phyloP scores from a whole-genome alignment of 352 stramenopile genomes.

The Vaucheria bursata region DNA sequence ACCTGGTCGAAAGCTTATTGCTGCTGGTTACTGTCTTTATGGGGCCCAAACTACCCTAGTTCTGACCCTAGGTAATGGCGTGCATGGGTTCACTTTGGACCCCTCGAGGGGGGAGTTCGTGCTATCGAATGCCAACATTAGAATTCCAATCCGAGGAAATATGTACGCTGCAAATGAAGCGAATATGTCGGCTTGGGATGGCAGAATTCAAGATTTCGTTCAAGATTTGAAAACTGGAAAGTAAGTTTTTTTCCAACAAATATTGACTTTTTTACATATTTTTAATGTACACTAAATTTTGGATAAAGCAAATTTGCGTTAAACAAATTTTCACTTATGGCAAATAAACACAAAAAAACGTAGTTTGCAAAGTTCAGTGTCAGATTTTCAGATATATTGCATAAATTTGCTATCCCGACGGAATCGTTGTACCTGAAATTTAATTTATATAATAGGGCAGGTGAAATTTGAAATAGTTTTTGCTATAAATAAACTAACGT shows the following conservation, averaged over 20 bases:
- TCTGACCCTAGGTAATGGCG: conserved; percentile 74
- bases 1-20: conserved; percentile 81
- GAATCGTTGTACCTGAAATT: too few species aligned
- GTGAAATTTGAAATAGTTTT: too few species aligned
- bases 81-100: conserved; percentile 83
- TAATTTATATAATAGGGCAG: too few species aligned
- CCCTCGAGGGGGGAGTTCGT: conserved; percentile 71
- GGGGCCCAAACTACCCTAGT: conserved; percentile 81
- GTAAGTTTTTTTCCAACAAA: background rate
- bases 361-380: too few species aligned
- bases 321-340: too few species aligned
- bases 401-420: too few species aligned
- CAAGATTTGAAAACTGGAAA: conserved; percentile 53
- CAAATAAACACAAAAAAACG: too few species aligned
- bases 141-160: conserved; percentile 75
- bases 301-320: too few species aligned
- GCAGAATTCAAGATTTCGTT: conserved; percentile 66
- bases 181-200: conserved; percentile 82
- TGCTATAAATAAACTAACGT: too few species aligned
- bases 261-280: background rate
- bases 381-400: too few species aligned
- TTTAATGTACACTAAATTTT: too few species aligned
- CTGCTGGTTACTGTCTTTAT: conserved; percentile 96
- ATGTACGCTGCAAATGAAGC: conserved; percentile 94
- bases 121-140: conserved; percentile 84